Conservation (phyloP, 2,329 filamentous ascomycete genomes). For the Aureobasidium pullulans region DNA sequence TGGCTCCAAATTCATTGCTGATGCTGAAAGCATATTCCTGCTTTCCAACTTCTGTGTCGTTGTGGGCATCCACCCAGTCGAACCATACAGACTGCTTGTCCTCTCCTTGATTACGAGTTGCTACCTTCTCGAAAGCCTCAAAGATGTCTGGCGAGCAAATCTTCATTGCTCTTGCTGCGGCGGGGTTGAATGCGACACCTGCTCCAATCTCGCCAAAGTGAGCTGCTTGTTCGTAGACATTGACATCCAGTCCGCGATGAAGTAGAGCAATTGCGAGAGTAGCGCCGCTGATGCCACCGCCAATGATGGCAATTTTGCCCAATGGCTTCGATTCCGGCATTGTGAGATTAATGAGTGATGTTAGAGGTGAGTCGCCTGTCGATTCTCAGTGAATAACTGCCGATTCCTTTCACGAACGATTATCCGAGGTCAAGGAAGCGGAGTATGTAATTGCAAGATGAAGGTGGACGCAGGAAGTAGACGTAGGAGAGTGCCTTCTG, state of each 20-base stretch:
- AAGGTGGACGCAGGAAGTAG: neutral
- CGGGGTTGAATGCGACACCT: constrained; percentile 50
- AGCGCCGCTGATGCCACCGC: constrained; percentile 53
- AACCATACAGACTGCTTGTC: constrained; percentile 35
- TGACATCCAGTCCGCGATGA: constrained; percentile 34
- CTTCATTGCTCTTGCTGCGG: constrained; percentile 47
- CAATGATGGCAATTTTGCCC: constrained; percentile 47
- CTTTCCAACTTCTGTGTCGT: constrained; percentile 18
- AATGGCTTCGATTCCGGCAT: constrained; percentile 27
- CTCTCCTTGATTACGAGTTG: constrained; percentile 32
- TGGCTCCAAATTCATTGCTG: constrained; percentile 21
- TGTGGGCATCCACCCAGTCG: constrained; percentile 33
- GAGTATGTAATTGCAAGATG: neutral
- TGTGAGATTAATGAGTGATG: neutral
- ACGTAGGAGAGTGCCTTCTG: neutral
- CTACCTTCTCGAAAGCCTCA: constrained; percentile 37
- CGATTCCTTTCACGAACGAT: neutral
- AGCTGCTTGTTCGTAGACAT: constrained; percentile 50
- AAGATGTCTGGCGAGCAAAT: constrained; percentile 42
- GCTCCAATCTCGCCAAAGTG: constrained; percentile 53
- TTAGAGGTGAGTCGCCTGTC: neutral
- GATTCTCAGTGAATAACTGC: neutral
- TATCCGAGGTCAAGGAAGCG: neutral
- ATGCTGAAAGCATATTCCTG: constrained; percentile 23
- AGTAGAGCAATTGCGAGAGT: constrained; percentile 47